These are phyloP conservation scores for Jacaranda mimosifolia DNA, from an alignment of 257 asterid genomes.

Conservation along the genomic window DNA sequence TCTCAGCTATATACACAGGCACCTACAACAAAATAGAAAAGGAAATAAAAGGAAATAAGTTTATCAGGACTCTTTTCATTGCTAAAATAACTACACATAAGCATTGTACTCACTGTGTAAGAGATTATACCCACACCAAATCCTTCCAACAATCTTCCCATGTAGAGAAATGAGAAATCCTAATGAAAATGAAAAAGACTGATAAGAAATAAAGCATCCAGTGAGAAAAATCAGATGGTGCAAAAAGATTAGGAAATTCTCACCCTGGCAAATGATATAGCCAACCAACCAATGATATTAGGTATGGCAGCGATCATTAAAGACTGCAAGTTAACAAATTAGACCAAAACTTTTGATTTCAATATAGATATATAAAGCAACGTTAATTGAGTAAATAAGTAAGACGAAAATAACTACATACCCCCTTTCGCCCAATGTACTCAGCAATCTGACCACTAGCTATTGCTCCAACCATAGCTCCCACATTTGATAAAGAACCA, in stretches of 20 bases:
- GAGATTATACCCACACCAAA: constrained; percentile 97
- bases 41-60: constrained; percentile 8
- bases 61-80: neutral
- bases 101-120: constrained; percentile 61
- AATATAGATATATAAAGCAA: neutral
- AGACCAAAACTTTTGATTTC: constrained; percentile 3
- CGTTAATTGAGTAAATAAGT: neutral
- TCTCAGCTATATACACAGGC: constrained; percentile 82
- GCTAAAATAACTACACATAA: constrained; percentile 3
- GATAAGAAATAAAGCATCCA: constrained; percentile 3
- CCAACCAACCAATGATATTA: constrained; percentile 90
- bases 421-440: constrained; percentile 97
- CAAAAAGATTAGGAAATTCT: constrained; percentile 32
- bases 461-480: constrained; percentile 99
- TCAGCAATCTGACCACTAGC: constrained; percentile 98
- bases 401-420: constrained; percentile 32
- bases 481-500: constrained; percentile 92
- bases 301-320: constrained; percentile 87
- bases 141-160: constrained; percentile 97
- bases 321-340: constrained; percentile 54
- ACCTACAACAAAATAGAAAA: constrained; percentile 48
- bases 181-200: constrained; percentile 19
- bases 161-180: constrained; percentile 89
- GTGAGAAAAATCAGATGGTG: neutral
- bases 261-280: constrained; percentile 79